Evolutionary conservation across 495 filamentous ascomycete species (phyloP).

Genomic region (Hypoxylon lienhwacheense): DNA sequence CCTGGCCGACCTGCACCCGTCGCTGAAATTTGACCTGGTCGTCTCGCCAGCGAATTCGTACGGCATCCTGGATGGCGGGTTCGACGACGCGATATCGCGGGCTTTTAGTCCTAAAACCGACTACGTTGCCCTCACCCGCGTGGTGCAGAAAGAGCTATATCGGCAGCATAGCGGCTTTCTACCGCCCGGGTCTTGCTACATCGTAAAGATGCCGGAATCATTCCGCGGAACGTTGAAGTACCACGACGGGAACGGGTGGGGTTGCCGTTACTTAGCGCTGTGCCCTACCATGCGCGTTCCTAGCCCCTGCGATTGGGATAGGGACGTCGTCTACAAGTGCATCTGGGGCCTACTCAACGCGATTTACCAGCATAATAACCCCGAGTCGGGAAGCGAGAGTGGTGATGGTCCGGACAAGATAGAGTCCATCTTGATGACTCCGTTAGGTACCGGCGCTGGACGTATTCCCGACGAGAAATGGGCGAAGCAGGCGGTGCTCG

Average conservation of each 20-base stretch:
- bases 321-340: constrained; percentile 1
- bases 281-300: constrained; percentile 4
- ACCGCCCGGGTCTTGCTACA: not conserved
- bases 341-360: constrained; percentile 1
- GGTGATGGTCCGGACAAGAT: not conserved
- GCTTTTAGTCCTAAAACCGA: not conserved
- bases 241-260: not conserved
- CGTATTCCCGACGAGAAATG: not conserved
- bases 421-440: constrained; percentile 1
- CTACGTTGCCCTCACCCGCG: not conserved
- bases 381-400: not conserved
- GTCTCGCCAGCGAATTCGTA: constrained; percentile 2
- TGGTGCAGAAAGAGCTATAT: not conserved
- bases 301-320: not conserved
- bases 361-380: not conserved
- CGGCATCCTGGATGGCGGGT: not conserved
- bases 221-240: constrained; percentile 1
- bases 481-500: not conserved
- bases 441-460: not conserved
- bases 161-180: not conserved
- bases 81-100: constrained; percentile 3
- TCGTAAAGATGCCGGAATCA: not conserved
- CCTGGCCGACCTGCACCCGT: not conserved
- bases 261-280: not conserved
- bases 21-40: not conserved